phyloP scores from a whole-genome alignment of 176 grass and related monocot genomes.

The Cenchrus purpureus region DNA sequence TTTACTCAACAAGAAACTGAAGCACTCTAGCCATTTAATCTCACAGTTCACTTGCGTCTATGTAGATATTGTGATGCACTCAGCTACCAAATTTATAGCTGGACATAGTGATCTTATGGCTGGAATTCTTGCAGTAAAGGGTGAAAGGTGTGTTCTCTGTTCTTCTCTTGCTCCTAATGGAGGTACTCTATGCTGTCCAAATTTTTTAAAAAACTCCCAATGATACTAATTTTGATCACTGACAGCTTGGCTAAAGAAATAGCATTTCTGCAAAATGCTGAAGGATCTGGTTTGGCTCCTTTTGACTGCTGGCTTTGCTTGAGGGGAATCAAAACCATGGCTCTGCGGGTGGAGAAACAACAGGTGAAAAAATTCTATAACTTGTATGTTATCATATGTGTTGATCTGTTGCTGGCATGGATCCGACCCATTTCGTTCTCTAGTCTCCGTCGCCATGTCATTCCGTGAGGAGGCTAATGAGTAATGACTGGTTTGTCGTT shows the following conservation, averaged over 20 bases:
- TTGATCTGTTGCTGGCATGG: neutral
- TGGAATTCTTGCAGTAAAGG: slow-evolving; percentile 95
- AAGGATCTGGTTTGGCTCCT: slow-evolving; percentile 86
- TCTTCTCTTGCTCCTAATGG: neutral
- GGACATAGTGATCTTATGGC: slow-evolving; percentile 99
- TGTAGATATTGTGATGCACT: slow-evolving; percentile 99
- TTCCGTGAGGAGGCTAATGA: neutral
- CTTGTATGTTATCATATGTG: neutral
- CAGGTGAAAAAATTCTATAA: slow-evolving; percentile 49
- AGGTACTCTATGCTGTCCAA: neutral
- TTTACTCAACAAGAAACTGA: slow-evolving; percentile 25
- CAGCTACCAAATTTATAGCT: slow-evolving; percentile 95
- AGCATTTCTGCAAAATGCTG: slow-evolving; percentile 93
- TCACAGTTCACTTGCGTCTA: neutral
- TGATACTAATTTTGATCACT: slow-evolving; percentile 22
- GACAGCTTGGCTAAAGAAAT: slow-evolving; percentile 88
- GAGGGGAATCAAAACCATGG: slow-evolving; percentile 95
- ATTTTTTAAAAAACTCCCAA: neutral
- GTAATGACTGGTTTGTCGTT: slow-evolving; percentile 25
- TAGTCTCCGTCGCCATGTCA: neutral
- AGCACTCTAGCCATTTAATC: slow-evolving; percentile 11
- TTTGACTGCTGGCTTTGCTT: slow-evolving; percentile 97
- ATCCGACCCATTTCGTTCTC: neutral
- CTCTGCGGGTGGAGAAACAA: slow-evolving; percentile 88
- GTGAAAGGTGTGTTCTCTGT: slow-evolving; percentile 66